Evolutionary conservation across 2,329 filamentous ascomycete genomes (phyloP).

Genomic region (Ophiostoma sp.): DNA sequence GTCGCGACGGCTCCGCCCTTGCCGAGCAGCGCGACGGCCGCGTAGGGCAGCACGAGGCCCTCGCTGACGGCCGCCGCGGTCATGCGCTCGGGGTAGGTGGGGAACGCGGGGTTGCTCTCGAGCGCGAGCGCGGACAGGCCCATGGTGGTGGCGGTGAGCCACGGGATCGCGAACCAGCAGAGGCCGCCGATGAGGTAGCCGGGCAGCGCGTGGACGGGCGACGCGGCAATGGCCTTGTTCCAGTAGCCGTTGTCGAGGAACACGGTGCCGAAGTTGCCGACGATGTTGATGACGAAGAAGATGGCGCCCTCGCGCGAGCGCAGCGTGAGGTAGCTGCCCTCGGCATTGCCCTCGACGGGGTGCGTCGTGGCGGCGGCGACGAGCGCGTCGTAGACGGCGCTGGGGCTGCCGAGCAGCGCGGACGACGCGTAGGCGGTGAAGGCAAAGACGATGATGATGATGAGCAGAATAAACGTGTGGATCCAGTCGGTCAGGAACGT

Average conservation of each 20-base stretch:
- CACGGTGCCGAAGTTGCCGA: slow-evolving; percentile 68
- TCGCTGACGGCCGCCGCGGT: slow-evolving; percentile 67
- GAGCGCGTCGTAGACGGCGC: slow-evolving; percentile 71
- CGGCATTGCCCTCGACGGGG: slow-evolving; percentile 72
- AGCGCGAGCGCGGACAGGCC: slow-evolving; percentile 75
- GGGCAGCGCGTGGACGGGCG: slow-evolving; percentile 76
- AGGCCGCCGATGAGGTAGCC: slow-evolving; percentile 84
- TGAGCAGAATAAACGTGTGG: slow-evolving; percentile 76
- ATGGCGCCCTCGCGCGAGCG: slow-evolving; percentile 71
- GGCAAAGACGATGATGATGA: slow-evolving; percentile 81
- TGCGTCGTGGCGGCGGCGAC: slow-evolving; percentile 61
- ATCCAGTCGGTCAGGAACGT: slow-evolving; percentile 83
- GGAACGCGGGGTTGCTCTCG: slow-evolving; percentile 66
- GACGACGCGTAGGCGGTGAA: slow-evolving; percentile 76
- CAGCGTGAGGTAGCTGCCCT: slow-evolving; percentile 85
- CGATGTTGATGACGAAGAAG: slow-evolving; percentile 84
- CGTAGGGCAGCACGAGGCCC: slow-evolving; percentile 78
- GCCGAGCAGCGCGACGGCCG: slow-evolving; percentile 75
- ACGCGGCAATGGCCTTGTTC: slow-evolving; percentile 88
- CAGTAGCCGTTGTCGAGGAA: slow-evolving; percentile 87
- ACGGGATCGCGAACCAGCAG: slow-evolving; percentile 89
- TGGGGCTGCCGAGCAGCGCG: slow-evolving; percentile 65
- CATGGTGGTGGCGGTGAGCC: slow-evolving; percentile 83
- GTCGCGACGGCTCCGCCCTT: slow-evolving; percentile 74
- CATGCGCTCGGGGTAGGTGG: slow-evolving; percentile 69